These are phyloP conservation scores for Didymella glomerata DNA, from an alignment of 2,329 filamentous ascomycete species.

Conservation along the genomic window DNA sequence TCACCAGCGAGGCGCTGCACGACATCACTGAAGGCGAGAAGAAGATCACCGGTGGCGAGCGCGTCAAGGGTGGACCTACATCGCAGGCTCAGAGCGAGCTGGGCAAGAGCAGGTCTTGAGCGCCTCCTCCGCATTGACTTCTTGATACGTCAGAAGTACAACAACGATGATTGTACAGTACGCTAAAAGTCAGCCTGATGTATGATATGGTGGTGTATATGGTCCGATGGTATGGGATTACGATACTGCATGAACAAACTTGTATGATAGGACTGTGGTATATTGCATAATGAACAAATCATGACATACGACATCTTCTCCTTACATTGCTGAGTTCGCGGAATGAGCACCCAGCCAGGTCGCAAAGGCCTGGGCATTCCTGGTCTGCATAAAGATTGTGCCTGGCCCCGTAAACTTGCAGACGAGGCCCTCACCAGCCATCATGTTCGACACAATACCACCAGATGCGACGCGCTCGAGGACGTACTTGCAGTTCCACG, in stretches of 20 bases:
- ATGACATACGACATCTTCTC: not conserved
- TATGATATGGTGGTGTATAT: not conserved
- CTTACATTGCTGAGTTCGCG: slow-evolving; percentile 16
- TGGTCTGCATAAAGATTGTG: slow-evolving; percentile 90
- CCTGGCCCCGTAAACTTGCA: slow-evolving; percentile 93
- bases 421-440: slow-evolving; percentile 85
- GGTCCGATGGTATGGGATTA: not conserved
- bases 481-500: slow-evolving; percentile 95
- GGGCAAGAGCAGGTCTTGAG: slow-evolving; percentile 34
- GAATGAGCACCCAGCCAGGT: slow-evolving; percentile 56
- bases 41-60: slow-evolving; percentile 44
- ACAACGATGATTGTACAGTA: slow-evolving; percentile 1
- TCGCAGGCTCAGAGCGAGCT: slow-evolving; percentile 46
- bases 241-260: not conserved
- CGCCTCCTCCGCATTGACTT: not conserved
- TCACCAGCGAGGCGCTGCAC: slow-evolving; percentile 41
- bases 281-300: slow-evolving; percentile 11
- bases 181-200: not conserved
- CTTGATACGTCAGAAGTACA: not conserved
- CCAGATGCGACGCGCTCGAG: slow-evolving; percentile 90
- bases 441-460: slow-evolving; percentile 87
- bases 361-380: slow-evolving; percentile 75
- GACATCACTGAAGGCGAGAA: slow-evolving; percentile 48
- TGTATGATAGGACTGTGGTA: slow-evolving; percentile 11
- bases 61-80: slow-evolving; percentile 44